Conservation (phyloP, 116 monocot genomes). For the Dioscorea cayenensis region DNA sequence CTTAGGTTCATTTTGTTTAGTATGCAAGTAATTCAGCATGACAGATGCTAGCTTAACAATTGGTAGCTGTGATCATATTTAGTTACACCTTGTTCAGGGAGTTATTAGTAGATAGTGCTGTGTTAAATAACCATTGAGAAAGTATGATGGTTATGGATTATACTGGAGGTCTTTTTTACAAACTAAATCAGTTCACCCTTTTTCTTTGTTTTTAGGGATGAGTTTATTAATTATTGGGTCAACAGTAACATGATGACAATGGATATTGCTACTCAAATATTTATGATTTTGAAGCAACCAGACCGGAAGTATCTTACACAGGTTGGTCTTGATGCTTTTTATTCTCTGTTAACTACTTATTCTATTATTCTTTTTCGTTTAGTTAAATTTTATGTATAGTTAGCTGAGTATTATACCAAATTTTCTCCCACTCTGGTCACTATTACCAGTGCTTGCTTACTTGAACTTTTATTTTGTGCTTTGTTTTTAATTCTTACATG, state of each 20-base stretch:
- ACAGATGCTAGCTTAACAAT: no score
- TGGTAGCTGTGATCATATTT: no score
- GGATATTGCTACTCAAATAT: constrained; percentile 74
- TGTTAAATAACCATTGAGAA: no score
- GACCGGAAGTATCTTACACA: constrained; percentile 68
- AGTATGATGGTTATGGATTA: no score
- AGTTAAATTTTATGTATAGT: background rate
- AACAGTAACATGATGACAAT: constrained; percentile 76
- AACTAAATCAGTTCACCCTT: background rate
- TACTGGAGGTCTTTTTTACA: background rate
- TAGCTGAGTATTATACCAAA: background rate
- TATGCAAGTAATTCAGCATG: background rate
- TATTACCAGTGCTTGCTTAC: background rate
- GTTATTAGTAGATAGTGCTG: no score
- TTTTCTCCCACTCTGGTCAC: background rate
- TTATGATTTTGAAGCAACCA: constrained; percentile 71
- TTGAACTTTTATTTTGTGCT: background rate
- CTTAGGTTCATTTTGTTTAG: background rate
- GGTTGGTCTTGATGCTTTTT: constrained; percentile 21
- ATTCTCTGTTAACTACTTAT: background rate
- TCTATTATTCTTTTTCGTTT: background rate
- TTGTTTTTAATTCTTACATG: background rate
- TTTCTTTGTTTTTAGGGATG: constrained; percentile 39
- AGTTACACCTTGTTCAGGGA: no score
- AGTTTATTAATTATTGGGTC: constrained; percentile 85